These are phyloP conservation scores for Aquanectria penicillioides DNA, from an alignment of 2,329 filamentous ascomycete species.

Conservation along the genomic window DNA sequence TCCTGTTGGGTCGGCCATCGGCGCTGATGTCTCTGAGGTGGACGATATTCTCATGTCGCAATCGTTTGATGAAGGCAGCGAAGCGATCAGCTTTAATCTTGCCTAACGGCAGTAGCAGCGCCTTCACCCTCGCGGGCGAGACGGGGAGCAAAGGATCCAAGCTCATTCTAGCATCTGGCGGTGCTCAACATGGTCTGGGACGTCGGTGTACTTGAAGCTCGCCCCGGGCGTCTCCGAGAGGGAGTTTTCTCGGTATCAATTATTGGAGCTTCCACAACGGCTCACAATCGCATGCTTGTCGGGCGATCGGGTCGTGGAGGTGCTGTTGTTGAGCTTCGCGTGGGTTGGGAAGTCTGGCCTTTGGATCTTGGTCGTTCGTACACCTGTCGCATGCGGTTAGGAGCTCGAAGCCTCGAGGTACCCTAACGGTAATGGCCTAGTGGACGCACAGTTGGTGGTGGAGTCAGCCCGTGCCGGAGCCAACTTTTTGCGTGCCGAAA, in stretches of 20 bases:
- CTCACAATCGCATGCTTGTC: constrained; percentile 31
- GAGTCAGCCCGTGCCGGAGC: constrained; percentile 33
- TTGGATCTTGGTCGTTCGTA: constrained; percentile 34
- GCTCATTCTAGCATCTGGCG: constrained; percentile 74
- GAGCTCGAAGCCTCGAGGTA: constrained; percentile 32
- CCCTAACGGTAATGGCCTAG: constrained; percentile 30
- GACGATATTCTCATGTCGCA: constrained; percentile 83
- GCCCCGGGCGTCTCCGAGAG: constrained; percentile 26
- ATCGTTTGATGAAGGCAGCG: constrained; percentile 77
- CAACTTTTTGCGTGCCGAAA: constrained; percentile 44
- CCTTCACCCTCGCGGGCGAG: constrained; percentile 90
- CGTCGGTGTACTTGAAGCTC: constrained; percentile 30
- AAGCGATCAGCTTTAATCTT: constrained; percentile 87
- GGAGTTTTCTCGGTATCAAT: constrained; percentile 23
- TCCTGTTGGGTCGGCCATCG: constrained; percentile 85
- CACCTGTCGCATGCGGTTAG: constrained; percentile 43
- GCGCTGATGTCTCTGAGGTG: constrained; percentile 87
- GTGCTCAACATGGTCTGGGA: constrained; percentile 46
- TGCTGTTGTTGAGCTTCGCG: constrained; percentile 14
- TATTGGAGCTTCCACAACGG: neutral
- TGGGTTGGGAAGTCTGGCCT: constrained; percentile 19
- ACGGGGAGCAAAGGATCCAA: constrained; percentile 90
- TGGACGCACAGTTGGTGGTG: constrained; percentile 29
- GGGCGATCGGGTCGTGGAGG: constrained; percentile 9
- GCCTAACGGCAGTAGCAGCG: constrained; percentile 86